A percentile compares a stretch with the other conserved stretches of the same genome.
phyloP scores from a whole-genome alignment of 2,329 filamentous ascomycete species.

The Apiospora malaysiana region DNA sequence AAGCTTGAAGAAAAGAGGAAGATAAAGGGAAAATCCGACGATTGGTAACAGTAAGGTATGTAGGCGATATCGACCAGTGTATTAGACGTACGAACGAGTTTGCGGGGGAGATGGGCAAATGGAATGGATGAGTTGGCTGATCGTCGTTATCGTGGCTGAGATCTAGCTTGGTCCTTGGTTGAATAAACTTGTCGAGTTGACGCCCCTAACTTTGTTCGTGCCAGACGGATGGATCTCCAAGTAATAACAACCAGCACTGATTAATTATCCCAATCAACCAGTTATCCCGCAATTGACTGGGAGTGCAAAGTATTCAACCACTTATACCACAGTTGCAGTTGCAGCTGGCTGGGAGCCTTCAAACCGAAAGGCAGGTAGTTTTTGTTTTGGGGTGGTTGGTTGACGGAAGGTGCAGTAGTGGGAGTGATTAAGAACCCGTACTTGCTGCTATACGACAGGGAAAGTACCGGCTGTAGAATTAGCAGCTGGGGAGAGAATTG shows the following conservation, averaged over 20 bases:
- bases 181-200: background rate
- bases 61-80: background rate
- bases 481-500: background rate
- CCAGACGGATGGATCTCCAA: constrained; percentile 10
- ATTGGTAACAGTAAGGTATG: background rate
- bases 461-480: background rate
- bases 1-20: background rate
- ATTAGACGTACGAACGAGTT: background rate
- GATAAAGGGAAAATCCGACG: background rate
- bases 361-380: background rate
- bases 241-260: background rate
- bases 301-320: background rate
- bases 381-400: background rate
- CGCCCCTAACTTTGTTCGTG: constrained; percentile 6
- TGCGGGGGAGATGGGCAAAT: background rate
- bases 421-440: constrained; percentile 1
- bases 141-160: constrained; percentile 15
- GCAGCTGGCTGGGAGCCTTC: background rate
- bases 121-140: constrained; percentile 3
- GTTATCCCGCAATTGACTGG: background rate
- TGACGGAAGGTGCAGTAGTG: background rate
- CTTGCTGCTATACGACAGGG: background rate
- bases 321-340: background rate
- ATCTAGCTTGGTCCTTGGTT: background rate
- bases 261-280: background rate